phyloP scores from a whole-genome alignment of 2,329 filamentous ascomycete genomes.

The Botrytis sinoallii region DNA sequence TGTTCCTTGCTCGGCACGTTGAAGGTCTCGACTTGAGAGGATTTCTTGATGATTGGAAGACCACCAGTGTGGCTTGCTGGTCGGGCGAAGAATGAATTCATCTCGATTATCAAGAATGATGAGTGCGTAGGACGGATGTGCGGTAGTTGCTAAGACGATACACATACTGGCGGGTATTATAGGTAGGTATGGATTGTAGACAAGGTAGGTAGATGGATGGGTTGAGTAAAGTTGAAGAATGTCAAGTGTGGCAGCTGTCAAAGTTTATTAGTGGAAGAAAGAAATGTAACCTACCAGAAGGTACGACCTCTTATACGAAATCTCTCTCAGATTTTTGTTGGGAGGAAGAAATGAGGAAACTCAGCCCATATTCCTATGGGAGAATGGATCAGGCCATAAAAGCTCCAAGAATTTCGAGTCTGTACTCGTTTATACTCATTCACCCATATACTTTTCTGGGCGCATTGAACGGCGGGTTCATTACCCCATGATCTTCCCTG shows the following conservation, averaged over 20 bases:
- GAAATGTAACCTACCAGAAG: conserved; percentile 11
- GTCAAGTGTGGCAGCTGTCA: not conserved
- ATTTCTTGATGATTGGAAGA: conserved; percentile 38
- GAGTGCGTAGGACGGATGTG: conserved; percentile 71
- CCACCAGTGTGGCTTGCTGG: conserved; percentile 64
- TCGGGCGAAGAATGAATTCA: conserved; percentile 65
- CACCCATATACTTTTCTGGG: not conserved
- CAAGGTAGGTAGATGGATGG: not conserved
- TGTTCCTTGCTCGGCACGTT: conserved; percentile 60
- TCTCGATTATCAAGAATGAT: conserved; percentile 78
- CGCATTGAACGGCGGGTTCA: not conserved
- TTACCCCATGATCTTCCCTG: not conserved
- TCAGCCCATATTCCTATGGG: not conserved
- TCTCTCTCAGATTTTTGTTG: not conserved
- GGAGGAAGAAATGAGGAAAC: not conserved
- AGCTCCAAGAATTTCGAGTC: not conserved
- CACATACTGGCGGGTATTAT: conserved; percentile 55
- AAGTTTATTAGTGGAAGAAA: not conserved
- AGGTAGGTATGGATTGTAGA: not conserved
- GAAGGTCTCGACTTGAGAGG: conserved; percentile 60
- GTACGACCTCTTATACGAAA: not conserved
- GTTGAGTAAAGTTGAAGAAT: conserved; percentile 10
- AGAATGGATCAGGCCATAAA: not conserved
- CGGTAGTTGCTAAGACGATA: conserved; percentile 72
- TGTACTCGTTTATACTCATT: not conserved